Conservation (phyloP, 2,329 filamentous ascomycete species). For the Chalara sp. region DNA sequence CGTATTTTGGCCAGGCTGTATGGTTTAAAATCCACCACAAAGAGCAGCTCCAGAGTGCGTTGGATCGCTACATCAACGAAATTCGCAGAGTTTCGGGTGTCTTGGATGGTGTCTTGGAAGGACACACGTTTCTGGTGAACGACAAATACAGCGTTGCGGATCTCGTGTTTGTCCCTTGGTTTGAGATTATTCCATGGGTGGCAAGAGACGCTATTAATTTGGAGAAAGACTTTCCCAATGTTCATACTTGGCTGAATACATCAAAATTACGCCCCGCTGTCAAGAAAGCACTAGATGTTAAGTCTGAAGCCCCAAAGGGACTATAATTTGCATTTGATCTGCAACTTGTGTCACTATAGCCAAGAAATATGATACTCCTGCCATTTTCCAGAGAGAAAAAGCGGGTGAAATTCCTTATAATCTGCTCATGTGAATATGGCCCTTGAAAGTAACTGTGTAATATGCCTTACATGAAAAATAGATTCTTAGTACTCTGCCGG, state of each 20-base stretch:
- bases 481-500: no score
- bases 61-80: constrained; percentile 37
- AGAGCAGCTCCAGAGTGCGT: constrained; percentile 36
- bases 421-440: no score
- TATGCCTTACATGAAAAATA: no score
- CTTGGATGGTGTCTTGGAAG: constrained; percentile 32
- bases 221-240: background rate
- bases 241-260: background rate
- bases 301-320: no score
- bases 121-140: constrained; percentile 30
- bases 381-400: no score
- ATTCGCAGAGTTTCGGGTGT: constrained; percentile 28
- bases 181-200: background rate
- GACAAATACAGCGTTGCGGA: constrained; percentile 33
- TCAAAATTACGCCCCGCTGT: background rate
- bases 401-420: no score
- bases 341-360: no score
- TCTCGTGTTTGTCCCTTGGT: constrained; percentile 9
- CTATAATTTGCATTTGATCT: no score
- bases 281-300: background rate
- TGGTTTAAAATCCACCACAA: constrained; percentile 28
- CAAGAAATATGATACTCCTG: no score
- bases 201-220: background rate
- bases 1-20: constrained; percentile 31
- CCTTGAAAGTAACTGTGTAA: no score